Conservation (phyloP, 2,329 filamentous ascomycete genomes). For the Aspergillus sp. region DNA sequence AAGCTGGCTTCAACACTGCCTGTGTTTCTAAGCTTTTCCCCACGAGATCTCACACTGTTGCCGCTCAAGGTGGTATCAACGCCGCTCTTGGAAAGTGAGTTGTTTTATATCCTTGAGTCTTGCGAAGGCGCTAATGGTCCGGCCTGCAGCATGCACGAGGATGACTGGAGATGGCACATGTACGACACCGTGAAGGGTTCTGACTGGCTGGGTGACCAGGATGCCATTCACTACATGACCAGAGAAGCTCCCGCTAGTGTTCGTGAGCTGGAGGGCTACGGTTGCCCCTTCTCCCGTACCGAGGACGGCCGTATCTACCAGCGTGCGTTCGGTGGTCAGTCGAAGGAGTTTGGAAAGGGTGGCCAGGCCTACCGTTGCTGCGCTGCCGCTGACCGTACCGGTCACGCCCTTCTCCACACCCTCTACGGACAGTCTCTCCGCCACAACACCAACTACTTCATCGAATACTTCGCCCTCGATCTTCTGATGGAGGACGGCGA, state of each 20-base stretch:
- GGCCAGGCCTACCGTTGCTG: conserved; percentile 98
- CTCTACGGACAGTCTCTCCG: conserved; percentile 95
- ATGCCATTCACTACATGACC: conserved; percentile 99
- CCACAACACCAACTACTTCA: conserved; percentile 99
- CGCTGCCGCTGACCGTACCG: conserved; percentile 93
- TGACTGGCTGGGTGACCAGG: conserved; percentile 96
- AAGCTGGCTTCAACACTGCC: conserved; percentile 65
- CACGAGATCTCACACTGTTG: conserved; percentile 65
- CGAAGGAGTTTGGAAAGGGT: conserved; percentile 91
- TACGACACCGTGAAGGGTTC: conserved; percentile 98
- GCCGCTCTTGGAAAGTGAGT: conserved; percentile 48
- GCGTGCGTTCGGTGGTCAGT: conserved; percentile 97
- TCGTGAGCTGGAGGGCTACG: conserved; percentile 95
- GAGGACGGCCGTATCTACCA: conserved; percentile 98
- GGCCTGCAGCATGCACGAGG: conserved; percentile 82
- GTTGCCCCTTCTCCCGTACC: conserved; percentile 88
- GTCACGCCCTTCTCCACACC: conserved; percentile 95
- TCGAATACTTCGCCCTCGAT: conserved; percentile 97
- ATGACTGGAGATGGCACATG: conserved; percentile 99
- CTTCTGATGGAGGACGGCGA: conserved; percentile 96
- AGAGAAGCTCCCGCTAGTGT: conserved; percentile 88
- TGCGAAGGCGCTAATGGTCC: conserved; percentile 21
- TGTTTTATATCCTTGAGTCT: neutral
- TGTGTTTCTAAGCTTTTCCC: conserved; percentile 67
- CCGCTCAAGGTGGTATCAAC: conserved; percentile 66